Conservation (phyloP, 257 asterid species). For the Nicotiana benthamiana region DNA sequence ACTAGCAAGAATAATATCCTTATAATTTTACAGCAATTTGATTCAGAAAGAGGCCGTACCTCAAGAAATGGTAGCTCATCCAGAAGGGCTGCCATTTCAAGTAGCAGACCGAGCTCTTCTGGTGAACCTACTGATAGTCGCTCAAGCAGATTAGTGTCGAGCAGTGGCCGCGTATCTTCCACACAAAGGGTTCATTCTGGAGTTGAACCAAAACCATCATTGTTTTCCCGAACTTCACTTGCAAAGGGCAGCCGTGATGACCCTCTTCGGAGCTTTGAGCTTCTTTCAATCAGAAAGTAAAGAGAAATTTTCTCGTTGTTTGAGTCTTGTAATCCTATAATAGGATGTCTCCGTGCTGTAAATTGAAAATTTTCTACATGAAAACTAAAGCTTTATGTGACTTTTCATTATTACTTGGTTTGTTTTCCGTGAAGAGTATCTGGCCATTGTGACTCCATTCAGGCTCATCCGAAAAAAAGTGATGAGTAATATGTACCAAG, state of each 20-base stretch:
- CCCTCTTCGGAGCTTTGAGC: conserved; percentile 88
- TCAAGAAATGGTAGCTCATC: conserved; percentile 65
- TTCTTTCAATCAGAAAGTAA: conserved; percentile 50
- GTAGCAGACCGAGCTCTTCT: conserved; percentile 47
- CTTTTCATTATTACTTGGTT: neutral
- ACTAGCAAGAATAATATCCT: neutral
- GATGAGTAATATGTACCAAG: conserved; percentile 30
- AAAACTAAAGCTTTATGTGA: neutral
- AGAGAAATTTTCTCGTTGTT: conserved; percentile 20
- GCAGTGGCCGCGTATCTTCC: conserved; percentile 36
- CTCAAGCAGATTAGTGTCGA: conserved; percentile 25
- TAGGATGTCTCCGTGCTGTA: neutral
- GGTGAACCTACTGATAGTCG: conserved; percentile 42
- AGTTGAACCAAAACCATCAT: conserved; percentile 6
- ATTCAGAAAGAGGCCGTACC: conserved; percentile 54
- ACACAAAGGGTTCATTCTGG: conserved; percentile 15
- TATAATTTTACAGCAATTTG: conserved; percentile 46
- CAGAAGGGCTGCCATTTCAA: conserved; percentile 52
- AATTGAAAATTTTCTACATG: neutral
- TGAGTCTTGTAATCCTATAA: conserved; percentile 21
- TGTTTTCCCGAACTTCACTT: conserved; percentile 37
- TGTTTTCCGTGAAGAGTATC: neutral
- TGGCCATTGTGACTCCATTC: conserved; percentile 21
- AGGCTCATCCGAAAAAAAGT: conserved; percentile 26
- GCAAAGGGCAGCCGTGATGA: conserved; percentile 65